phyloP scores from a whole-genome alignment of 768 basidiomycete species.

The Gautieria morchelliformis region DNA sequence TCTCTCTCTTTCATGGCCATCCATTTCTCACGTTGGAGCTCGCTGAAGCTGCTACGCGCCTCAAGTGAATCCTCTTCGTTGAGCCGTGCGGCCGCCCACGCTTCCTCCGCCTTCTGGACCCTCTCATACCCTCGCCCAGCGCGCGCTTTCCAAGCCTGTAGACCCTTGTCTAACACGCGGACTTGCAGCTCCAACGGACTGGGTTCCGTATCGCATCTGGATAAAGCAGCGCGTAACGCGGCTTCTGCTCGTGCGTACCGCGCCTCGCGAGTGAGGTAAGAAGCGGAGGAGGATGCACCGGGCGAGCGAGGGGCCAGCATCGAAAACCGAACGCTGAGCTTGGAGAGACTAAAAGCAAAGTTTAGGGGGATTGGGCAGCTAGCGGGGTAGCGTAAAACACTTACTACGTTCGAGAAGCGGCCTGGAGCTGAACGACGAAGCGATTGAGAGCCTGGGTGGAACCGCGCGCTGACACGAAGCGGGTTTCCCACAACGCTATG shows the following conservation, averaged over 20 bases:
- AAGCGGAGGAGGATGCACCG: neutral
- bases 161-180: conserved; percentile 34
- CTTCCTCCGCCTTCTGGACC: conserved; percentile 20
- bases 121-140: conserved; percentile 36
- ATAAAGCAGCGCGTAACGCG: conserved; percentile 28
- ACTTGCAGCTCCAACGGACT: conserved; percentile 39
- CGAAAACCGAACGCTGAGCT: neutral
- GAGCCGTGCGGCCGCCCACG: conserved; percentile 28
- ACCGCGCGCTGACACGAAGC: neutral
- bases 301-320: neutral
- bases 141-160: conserved; percentile 30
- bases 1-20: conserved; percentile 34
- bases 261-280: neutral
- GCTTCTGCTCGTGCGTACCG: conserved; percentile 39
- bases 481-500: neutral
- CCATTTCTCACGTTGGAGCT: conserved; percentile 40
- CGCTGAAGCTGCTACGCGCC: conserved; percentile 18
- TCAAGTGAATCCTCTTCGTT: conserved; percentile 30
- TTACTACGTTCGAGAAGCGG: conserved; percentile 2
- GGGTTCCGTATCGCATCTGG: conserved; percentile 24
- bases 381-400: neutral
- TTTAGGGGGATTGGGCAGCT: neutral
- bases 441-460: neutral
- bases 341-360: neutral
- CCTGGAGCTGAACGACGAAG: neutral